These are phyloP conservation scores for Leccinum arenicola DNA, from an alignment of 768 basidiomycete species.

Conservation along the genomic window DNA sequence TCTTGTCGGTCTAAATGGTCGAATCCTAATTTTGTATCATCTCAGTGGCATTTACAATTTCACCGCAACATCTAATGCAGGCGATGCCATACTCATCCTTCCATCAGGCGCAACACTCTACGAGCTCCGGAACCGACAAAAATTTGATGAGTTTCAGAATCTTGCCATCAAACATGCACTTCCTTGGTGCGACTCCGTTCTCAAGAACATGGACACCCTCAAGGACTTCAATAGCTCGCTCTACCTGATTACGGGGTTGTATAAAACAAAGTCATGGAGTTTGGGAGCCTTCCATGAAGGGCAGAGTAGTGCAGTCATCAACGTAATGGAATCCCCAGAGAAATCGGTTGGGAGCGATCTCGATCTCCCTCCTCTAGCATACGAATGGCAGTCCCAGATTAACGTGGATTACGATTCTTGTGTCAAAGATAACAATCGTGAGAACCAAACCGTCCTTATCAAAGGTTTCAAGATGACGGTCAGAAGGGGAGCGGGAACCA, in stretches of 20 bases:
- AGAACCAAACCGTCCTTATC: conserved; percentile 15
- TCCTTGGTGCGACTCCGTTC: not conserved
- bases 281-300: not conserved
- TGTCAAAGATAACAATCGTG: not conserved
- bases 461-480: conserved; percentile 7
- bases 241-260: conserved; percentile 3
- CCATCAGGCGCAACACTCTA: not conserved
- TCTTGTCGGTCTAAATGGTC: too few species aligned
- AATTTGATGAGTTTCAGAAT: not conserved
- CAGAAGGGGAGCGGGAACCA: not conserved
- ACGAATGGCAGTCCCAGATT: not conserved
- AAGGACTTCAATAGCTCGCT: not conserved
- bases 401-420: not conserved
- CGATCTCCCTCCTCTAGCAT: not conserved
- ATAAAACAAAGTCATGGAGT: not conserved
- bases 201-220: too few species aligned
- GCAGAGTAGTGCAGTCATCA: not conserved
- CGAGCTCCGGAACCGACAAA: not conserved
- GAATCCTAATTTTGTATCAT: not conserved
- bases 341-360: not conserved
- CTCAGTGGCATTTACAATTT: not conserved
- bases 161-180: not conserved
- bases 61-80: not conserved
- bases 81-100: conserved; percentile 4
- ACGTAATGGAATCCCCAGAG: not conserved